Base-by-base conservation (phyloP, 1,139 yeast species). In the Candida dubliniensis region DNA sequence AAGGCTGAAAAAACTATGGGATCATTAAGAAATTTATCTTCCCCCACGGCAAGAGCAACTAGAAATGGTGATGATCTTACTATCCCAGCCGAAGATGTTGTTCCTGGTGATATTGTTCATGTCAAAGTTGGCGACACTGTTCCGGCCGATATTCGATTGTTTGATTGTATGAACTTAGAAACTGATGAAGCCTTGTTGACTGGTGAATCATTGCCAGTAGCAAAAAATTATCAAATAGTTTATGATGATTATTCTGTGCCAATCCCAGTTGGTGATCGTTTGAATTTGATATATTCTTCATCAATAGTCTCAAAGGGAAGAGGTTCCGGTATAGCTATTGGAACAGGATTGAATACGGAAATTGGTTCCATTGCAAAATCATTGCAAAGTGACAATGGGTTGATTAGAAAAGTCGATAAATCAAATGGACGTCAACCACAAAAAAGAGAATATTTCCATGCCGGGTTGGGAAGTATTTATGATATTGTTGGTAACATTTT, bases 1-100 rank as follows among this genome's bases (percentile, higher is more conserved):
- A 79, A 80, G 48, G 95, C 95, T 2, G 93, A 86, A 54, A 80
- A 84, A 61, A 86, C 95, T 1, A 86, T 87, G 90, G 88, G 85
- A 30, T 82, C 91, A 1, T 74, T 87, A 44, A 74, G 81, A 48
- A 76, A 82, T 2, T 74, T 87, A 47, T 77, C 87, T 42, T 81
- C 91, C 1, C 91, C 95, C 11, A 77, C 86, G 3, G 93, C 95
- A 0, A 70, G 78, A 42, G 89, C 82, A 10, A 71, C 81, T 43
- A 75, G 95, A 62, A 71, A 80, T 54, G 90, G 89, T 37, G 70
- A 70, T 30, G 84, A 81, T 50, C 57, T 63, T 24, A 79, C 82
- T 2, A 71, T 87, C 33, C 77, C 85, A 9, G 82, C 91, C 0
- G 78, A 75, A 46, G 81, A 77, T n/a, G 81, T 86, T 26, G 93